Evolutionary conservation across 2,329 filamentous ascomycete species (phyloP).

Genomic region (Hypoxylon sp.): DNA sequence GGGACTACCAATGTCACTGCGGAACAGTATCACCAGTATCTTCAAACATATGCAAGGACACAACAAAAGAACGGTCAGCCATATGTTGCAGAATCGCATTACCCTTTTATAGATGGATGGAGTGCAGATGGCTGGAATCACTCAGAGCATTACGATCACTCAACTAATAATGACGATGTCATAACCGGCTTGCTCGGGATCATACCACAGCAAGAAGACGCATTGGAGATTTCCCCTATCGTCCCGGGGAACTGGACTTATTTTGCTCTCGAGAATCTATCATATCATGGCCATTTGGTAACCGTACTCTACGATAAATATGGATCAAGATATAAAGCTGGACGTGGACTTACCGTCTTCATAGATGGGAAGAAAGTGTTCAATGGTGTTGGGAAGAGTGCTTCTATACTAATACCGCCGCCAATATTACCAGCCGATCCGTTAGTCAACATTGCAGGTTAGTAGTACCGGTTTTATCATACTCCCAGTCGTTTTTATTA

Average conservation of each 20-base stretch:
- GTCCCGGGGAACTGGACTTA: slow-evolving; percentile 57
- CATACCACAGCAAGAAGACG: slow-evolving; percentile 57
- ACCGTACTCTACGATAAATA: slow-evolving; percentile 59
- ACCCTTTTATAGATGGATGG: slow-evolving; percentile 57
- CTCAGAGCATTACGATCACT: slow-evolving; percentile 62
- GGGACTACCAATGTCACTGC: slow-evolving; percentile 55
- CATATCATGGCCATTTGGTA: slow-evolving; percentile 61
- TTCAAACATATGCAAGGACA: slow-evolving; percentile 58
- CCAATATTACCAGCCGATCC: slow-evolving; percentile 42
- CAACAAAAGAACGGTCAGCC: slow-evolving; percentile 60
- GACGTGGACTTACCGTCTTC: slow-evolving; percentile 57
- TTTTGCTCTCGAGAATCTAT: slow-evolving; percentile 60
- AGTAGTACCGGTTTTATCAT: slow-evolving; percentile 10
- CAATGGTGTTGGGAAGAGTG: slow-evolving; percentile 39
- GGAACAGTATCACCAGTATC: slow-evolving; percentile 57
- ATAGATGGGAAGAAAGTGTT: slow-evolving; percentile 56
- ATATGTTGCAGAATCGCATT: slow-evolving; percentile 62
- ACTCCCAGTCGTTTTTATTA: not conserved
- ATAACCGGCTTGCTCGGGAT: slow-evolving; percentile 61
- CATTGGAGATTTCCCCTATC: slow-evolving; percentile 58
- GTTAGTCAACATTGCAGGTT: slow-evolving; percentile 57
- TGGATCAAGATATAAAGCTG: slow-evolving; percentile 56
- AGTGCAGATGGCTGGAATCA: slow-evolving; percentile 57
- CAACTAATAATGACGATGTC: slow-evolving; percentile 62
- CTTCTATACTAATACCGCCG: slow-evolving; percentile 40